phyloP scores from a whole-genome alignment of 2,329 filamentous ascomycete species.

The Geosmithia morbida region DNA sequence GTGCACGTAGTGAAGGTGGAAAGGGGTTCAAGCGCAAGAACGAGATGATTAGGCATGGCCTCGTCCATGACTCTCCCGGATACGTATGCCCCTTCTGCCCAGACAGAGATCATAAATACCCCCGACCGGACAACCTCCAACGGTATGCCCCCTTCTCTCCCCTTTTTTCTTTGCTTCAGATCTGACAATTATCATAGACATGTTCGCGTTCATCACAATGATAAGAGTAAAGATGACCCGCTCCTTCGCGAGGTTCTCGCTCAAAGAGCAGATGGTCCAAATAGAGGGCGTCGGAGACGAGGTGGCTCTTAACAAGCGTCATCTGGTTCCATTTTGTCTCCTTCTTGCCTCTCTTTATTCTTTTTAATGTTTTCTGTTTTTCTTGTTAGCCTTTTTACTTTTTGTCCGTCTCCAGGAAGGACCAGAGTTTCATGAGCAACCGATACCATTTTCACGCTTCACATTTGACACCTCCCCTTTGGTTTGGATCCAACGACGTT shows the following conservation, averaged over 20 bases:
- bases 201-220: conserved; percentile 80
- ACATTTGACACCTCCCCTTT: not conserved
- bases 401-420: not conserved
- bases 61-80: conserved; percentile 87
- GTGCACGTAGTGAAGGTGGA: conserved; percentile 47
- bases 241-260: conserved; percentile 68
- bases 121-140: conserved; percentile 88
- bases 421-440: not conserved
- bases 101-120: conserved; percentile 86
- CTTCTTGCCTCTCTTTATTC: not conserved
- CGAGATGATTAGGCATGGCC: conserved; percentile 61
- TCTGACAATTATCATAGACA: conserved; percentile 41
- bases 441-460: not conserved
- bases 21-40: conserved; percentile 61
- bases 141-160: conserved; percentile 39
- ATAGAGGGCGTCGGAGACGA: conserved; percentile 62
- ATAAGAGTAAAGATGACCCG: conserved; percentile 81
- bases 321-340: not conserved
- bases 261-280: conserved; percentile 73
- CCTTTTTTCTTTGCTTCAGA: not conserved
- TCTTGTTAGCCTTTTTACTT: not conserved
- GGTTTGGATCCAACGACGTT: not conserved
- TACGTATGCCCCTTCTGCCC: conserved; percentile 96
- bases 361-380: not conserved
- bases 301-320: conserved; percentile 13